phyloP scores from a whole-genome alignment of 2,329 filamentous ascomycete species.

The Didymella arachidicola region DNA sequence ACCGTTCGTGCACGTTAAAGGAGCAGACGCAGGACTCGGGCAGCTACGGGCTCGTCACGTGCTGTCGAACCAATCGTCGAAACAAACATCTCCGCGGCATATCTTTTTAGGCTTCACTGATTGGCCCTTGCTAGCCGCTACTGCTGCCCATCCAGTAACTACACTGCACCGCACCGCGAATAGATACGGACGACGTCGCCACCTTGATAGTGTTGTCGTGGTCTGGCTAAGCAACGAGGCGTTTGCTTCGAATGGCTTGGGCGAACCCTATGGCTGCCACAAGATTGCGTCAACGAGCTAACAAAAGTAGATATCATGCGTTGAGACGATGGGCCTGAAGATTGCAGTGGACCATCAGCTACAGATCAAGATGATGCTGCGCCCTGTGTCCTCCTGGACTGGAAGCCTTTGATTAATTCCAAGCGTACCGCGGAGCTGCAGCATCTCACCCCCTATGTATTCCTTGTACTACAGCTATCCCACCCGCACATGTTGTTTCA shows the following conservation, averaged over 20 bases:
- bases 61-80: not conserved
- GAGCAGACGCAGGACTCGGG: not conserved
- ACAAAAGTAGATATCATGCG: not conserved
- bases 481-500: conserved; percentile 12
- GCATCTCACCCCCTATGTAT: conserved; percentile 8
- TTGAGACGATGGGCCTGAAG: not conserved
- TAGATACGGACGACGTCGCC: conserved; percentile 16
- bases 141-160: conserved; percentile 5
- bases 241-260: conserved; percentile 20
- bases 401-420: not conserved
- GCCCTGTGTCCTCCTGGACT: not conserved
- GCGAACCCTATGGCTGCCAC: not conserved
- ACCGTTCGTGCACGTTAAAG: not conserved
- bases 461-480: conserved; percentile 9
- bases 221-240: conserved; percentile 19
- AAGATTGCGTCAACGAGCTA: not conserved
- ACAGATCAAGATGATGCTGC: not conserved
- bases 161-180: conserved; percentile 15
- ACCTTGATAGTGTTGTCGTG: conserved; percentile 5
- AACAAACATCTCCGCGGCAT: conserved; percentile 5
- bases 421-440: conserved; percentile 4
- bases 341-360: not conserved
- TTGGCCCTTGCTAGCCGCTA: conserved; percentile 10
- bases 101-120: not conserved
- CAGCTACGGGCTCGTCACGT: conserved; percentile 5